phyloP scores from a whole-genome alignment of 129 eudicot species.

The Lactuca sativa region DNA sequence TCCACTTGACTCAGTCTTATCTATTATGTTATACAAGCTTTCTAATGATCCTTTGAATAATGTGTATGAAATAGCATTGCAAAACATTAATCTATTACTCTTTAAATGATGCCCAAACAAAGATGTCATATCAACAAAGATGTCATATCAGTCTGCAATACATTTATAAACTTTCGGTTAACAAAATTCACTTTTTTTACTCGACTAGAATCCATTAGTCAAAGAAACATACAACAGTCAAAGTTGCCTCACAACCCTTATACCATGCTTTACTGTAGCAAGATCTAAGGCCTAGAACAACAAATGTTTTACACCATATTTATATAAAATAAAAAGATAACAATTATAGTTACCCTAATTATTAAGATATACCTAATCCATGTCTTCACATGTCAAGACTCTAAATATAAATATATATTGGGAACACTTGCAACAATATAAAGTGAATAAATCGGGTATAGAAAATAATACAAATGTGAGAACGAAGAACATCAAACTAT shows the following conservation, averaged over 20 bases:
- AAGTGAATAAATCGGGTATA: no score
- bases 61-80: background rate
- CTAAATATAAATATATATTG: constrained; percentile 77
- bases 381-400: constrained; percentile 86
- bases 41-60: background rate
- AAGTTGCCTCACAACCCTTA: constrained; percentile 91
- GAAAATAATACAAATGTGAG: no score
- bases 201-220: background rate
- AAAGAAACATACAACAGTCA: constrained; percentile 83
- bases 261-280: constrained; percentile 95
- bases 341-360: background rate
- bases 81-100: background rate
- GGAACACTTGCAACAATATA: constrained; percentile 66
- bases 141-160: constrained; percentile 75
- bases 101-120: constrained; percentile 74
- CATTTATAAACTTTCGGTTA: background rate
- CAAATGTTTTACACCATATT: background rate
- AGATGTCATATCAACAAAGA: constrained; percentile 85
- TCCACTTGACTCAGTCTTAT: background rate
- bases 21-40: constrained; percentile 5
- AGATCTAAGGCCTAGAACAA: constrained; percentile 77
- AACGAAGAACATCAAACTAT: background rate
- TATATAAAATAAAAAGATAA: background rate
- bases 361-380: constrained; percentile 74
- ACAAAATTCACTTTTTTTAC: background rate